Base-by-base conservation (phyloP, 2,329 filamentous ascomycete species). In the Rhytidhysteron rufulum region DNA sequence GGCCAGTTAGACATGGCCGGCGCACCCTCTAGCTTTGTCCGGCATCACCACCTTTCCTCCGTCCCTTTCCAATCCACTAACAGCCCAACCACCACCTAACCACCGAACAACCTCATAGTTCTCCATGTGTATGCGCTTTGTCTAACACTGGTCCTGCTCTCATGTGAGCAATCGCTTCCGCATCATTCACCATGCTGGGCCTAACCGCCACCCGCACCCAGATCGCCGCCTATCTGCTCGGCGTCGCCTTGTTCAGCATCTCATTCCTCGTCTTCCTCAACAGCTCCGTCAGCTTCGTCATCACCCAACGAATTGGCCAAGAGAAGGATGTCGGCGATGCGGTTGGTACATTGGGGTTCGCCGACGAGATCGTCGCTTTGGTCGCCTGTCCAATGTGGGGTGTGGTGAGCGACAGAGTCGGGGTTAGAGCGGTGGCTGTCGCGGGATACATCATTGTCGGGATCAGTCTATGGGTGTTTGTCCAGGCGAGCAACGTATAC, bases 211-310 rank as follows among this genome's bases (percentile, higher is more conserved):
- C 72, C 16, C 68, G 69, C 47, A 59, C 71, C 2, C 80, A 83
- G 57, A 72, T 77, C 21, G 63, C 77, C 42, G 85, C 86, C 21
- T 94, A 94, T 64, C 80, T 94, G 25, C 75, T 89, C 49, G 84
- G 83, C 60, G 85, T 93, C 57, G 86, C 85, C 45, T 80, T 94
- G 53, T 91, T 91, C 72, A 88, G 83, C 65, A 93, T 94, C 58
- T 85, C 85, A 40, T 93, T 93, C 70, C 83, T 94, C 50, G 88
- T 94, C 56, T 94, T 94, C 68, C 78, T 94, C 47, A 93, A 93
- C 72, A 86, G 82, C 70, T 84, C 82, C 59, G 75, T 93, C 44
- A 88, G 85, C 40, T 94, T 93, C 67, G 85, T 93, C 43, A 82
- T 94, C 45, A 91, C 86, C 45, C 85, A 91, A 63, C 77, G 88